Evolutionary conservation across 768 basidiomycete genomes (phyloP), one percentile per base, ranked within the genome.

Genomic region (Mrakia frigida): DNA sequence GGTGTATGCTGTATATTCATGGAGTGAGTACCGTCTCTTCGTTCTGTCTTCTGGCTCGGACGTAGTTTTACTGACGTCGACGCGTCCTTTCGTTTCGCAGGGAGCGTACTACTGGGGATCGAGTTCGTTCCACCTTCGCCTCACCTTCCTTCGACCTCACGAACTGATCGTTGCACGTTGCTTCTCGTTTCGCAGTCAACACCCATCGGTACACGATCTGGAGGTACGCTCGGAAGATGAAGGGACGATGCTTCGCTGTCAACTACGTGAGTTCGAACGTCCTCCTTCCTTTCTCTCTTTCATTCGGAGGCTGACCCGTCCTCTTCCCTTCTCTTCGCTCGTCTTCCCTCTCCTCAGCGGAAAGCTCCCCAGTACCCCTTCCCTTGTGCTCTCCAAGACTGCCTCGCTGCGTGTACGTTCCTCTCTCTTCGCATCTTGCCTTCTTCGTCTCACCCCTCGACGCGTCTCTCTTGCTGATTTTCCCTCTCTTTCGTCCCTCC

Each of bases 141-240:
- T 31, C 59, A 18, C 23, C 69, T n/a, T 70, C 28, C 28, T 28
- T 70, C 69, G 46, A 50, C 16, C 43, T 41, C 13, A 50, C 11
- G 18, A 23, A 18, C 50, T 46, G 14, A 11, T 43, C 23, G n/a
- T n/a, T n/a, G n/a, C n/a, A 6, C n/a, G 18, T 56, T 50, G n/a
- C 13, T 13, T 25, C 28, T 46, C 11, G 31, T 3, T 81, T 80
- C 6, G 81, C 81, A n/a, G 79, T 84, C 67, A 82, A 84, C 67
- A 84, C 84, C 1, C 84, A 84, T 69, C 80, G 84, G 10, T 84
- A 84, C 72, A 83, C 83, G 61, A 81, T 84, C 41, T 82, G 82
- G 76, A 74, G 84, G 10, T 83, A 84, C 79, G 82, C 82, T 0
- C 79, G 84, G 31, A 84, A 84, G 79, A 82, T 83, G 35, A 81